phyloP scores from a whole-genome alignment of 257 asterid genomes.

The Fraxinus anomala region DNA sequence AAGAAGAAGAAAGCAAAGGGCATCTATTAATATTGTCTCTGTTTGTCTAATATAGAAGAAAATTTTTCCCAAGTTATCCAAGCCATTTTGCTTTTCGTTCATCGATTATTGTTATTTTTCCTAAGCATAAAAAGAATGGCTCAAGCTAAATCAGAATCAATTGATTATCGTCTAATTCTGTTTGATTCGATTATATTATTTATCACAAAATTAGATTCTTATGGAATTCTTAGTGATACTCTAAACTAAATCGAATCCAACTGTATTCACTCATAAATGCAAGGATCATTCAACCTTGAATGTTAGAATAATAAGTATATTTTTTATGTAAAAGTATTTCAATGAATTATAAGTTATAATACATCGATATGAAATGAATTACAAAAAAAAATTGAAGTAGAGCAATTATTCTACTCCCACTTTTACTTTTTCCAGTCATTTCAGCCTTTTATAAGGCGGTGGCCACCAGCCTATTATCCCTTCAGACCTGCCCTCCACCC shows the following conservation, averaged over 20 bases:
- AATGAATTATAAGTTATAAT: not conserved
- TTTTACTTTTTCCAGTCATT: slow-evolving; percentile 2
- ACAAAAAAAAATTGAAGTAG: not conserved
- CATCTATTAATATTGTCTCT: not conserved
- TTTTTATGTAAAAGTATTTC: not conserved
- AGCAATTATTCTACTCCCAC: not conserved
- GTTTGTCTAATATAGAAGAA: not conserved
- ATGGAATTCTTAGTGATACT: too few relatives aligned
- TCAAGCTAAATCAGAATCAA: too few relatives aligned
- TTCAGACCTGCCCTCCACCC: not conserved
- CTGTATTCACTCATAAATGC: not conserved
- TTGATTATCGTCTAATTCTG: not conserved
- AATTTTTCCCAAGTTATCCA: too few relatives aligned
- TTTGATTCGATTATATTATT: not conserved
- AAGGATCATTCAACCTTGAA: too few relatives aligned
- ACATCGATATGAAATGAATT: not conserved
- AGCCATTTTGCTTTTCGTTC: too few relatives aligned
- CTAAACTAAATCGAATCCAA: not conserved
- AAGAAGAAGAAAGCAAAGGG: not conserved
- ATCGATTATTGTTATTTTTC: too few relatives aligned
- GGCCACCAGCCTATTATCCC: not conserved
- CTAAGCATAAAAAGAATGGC: too few relatives aligned
- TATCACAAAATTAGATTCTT: too few relatives aligned
- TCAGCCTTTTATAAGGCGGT: slow-evolving; percentile 7
- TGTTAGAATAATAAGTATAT: too few relatives aligned